Conservation (phyloP, 768 basidiomycete species). For the Mycena filopes region DNA sequence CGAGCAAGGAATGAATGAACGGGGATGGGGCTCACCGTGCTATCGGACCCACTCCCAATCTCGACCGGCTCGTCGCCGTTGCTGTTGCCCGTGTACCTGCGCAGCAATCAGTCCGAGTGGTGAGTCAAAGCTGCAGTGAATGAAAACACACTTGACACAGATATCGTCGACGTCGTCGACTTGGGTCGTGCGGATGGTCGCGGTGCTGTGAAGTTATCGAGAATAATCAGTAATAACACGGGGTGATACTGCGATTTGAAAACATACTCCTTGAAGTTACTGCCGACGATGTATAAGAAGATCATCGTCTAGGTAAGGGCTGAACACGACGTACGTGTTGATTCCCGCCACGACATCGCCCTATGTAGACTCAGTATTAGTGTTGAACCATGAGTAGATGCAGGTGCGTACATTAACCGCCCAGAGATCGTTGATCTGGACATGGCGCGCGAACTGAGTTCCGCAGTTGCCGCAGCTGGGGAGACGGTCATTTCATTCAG, state of each 20-base stretch:
- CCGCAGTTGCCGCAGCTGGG: slow-evolving; percentile 23
- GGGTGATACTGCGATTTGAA: too few relatives aligned
- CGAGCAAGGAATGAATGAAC: neutral
- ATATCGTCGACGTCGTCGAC: slow-evolving; percentile 17
- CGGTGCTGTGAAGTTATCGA: slow-evolving; percentile 3
- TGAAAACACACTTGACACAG: slow-evolving; percentile 7
- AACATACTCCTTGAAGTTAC: slow-evolving; percentile 13
- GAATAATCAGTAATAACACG: too few relatives aligned
- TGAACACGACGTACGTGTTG: slow-evolving; percentile 8
- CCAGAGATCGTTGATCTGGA: slow-evolving; percentile 27
- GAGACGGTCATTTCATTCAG: too few relatives aligned
- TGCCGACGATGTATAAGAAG: neutral
- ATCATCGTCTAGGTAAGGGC: neutral
- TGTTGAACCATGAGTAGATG: neutral
- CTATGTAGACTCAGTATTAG: neutral
- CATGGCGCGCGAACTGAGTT: slow-evolving; percentile 16
- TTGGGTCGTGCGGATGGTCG: slow-evolving; percentile 17
- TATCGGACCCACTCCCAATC: slow-evolving; percentile 18
- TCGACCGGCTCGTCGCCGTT: slow-evolving; percentile 20
- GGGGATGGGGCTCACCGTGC: slow-evolving; percentile 15
- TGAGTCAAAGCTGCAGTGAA: neutral
- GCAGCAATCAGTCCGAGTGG: too few relatives aligned
- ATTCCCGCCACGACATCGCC: slow-evolving; percentile 13
- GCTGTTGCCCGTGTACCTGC: slow-evolving; percentile 25
- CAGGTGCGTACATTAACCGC: slow-evolving; percentile 7